Evolutionary conservation across 192 early-diverging fungal species (phyloP), one percentile per base, ranked within the genome.

Genomic region (Coemansia sp.): DNA sequence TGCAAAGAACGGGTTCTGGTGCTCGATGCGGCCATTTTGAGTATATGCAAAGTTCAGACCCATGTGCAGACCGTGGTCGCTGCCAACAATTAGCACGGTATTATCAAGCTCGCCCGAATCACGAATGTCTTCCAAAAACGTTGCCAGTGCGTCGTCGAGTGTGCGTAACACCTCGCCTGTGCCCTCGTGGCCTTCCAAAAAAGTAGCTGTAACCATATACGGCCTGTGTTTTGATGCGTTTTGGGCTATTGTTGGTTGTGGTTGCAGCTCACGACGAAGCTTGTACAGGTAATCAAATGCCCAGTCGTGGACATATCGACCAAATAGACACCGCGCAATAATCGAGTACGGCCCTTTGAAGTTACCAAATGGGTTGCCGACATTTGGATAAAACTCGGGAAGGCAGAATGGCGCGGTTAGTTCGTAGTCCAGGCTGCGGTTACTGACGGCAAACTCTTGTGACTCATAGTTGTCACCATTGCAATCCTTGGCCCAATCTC

Each of bases 321-420:
- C 74, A 46, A 67, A 77, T 1, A 77, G 58, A n/a, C 74, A 77
- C 18, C 64, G 74, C 1, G 74, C 67, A 21, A 19, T 56, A 0
- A 77, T 64, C 1, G 74, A 77, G 47, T 64, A 61, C 3, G 74
- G 67, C 5, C 74, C 74, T 52, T 77, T 77, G 29, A 77, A 85
- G 56, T 85, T 85, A 5, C 80, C 77, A 64, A 71, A 85, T 7
- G 82, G 56, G 48, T 81, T 81, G 22, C 76, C 80, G 1, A 58
- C 52, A 23, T 68, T 30, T 0, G 80, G 71, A 25, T 72, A 83
- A 47, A 66, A 82, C 18, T 82, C 82, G 25, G 84, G 82, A 38
- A 83, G 12, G 33, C 84, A 85, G 50, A 85, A 85, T 9, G 84
- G 84, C 25, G 82, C 62, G 0, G 79, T 54, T 18, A 85, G 67